Percentiles rank a stretch among this genome's conserved stretches.
Conservation (phyloP, 345 rosid species). For the Rhodomyrtus tomentosa region DNA sequence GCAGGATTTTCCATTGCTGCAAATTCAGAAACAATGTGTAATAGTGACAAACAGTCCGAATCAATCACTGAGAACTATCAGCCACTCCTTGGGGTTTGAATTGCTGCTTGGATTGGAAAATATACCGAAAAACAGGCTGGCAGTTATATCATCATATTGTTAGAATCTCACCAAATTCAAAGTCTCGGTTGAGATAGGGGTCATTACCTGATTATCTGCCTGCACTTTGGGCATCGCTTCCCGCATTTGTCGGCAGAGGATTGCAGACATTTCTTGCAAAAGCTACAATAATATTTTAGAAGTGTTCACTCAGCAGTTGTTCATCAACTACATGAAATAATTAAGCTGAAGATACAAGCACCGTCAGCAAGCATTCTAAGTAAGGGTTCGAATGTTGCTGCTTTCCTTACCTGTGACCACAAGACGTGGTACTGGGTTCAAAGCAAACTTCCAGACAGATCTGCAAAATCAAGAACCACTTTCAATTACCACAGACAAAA, state of each 20-base stretch:
- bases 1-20: constrained; percentile 80
- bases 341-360: not conserved
- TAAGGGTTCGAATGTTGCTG: not conserved
- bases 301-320: not conserved
- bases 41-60: not conserved
- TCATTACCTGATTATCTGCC: constrained; percentile 66
- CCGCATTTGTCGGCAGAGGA: constrained; percentile 93
- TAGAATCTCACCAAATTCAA: not conserved
- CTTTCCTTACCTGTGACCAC: constrained; percentile 72
- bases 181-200: not conserved
- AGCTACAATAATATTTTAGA: constrained; percentile 24
- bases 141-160: not conserved
- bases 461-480: constrained; percentile 23
- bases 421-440: constrained; percentile 91
- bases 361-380: not conserved
- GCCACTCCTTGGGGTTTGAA: not conserved
- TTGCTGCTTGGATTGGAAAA: too few species aligned
- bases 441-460: constrained; percentile 89
- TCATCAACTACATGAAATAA: not conserved
- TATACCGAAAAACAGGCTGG: not conserved
- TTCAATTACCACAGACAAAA: not conserved
- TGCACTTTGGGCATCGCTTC: constrained; percentile 83
- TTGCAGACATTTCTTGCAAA: constrained; percentile 76
- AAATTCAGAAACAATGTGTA: not conserved
- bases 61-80: not conserved